These are phyloP conservation scores for Globisporangium solare DNA, from an alignment of 352 stramenopile genomes.

Conservation along the genomic window DNA sequence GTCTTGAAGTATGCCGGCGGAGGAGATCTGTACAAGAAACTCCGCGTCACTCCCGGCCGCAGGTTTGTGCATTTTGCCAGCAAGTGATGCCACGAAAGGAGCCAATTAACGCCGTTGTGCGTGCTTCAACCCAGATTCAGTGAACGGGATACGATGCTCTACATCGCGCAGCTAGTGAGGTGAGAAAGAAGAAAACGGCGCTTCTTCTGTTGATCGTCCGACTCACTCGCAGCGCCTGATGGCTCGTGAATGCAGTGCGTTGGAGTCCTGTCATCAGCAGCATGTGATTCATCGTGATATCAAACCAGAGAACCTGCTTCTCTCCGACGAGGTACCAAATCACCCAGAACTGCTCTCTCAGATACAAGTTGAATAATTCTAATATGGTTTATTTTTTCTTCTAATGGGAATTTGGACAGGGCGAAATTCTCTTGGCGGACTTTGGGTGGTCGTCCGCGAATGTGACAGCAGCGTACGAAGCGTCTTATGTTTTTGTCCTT, in stretches of 20 bases:
- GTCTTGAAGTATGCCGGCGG: slow-evolving; percentile 84
- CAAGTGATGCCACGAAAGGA: too few relatives aligned
- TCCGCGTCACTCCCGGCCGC: slow-evolving; percentile 41
- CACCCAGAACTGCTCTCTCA: too few relatives aligned
- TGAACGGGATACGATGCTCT: slow-evolving; percentile 58
- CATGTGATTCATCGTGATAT: slow-evolving; percentile 93
- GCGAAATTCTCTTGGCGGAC: slow-evolving; percentile 97
- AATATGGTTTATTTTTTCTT: slow-evolving; percentile 1
- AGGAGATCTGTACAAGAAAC: slow-evolving; percentile 83
- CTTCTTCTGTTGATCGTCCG: too few relatives aligned
- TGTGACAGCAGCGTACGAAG: slow-evolving; percentile 67
- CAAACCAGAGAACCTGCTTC: slow-evolving; percentile 94
- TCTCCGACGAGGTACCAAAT: slow-evolving; percentile 49
- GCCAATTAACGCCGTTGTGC: background rate
- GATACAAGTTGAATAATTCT: background rate
- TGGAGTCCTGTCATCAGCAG: slow-evolving; percentile 74
- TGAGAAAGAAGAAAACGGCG: slow-evolving; percentile 8
- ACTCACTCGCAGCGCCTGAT: background rate
- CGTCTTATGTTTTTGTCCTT: slow-evolving; percentile 11
- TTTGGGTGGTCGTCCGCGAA: slow-evolving; percentile 98
- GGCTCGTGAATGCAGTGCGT: slow-evolving; percentile 18
- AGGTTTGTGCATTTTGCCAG: slow-evolving; percentile 21
- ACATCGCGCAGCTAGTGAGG: slow-evolving; percentile 72
- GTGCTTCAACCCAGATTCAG: slow-evolving; percentile 29
- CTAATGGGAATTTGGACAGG: slow-evolving; percentile 17